phyloP scores from a whole-genome alignment of 2,329 filamentous ascomycete species.

The Ophiostoma triangulosporum region DNA sequence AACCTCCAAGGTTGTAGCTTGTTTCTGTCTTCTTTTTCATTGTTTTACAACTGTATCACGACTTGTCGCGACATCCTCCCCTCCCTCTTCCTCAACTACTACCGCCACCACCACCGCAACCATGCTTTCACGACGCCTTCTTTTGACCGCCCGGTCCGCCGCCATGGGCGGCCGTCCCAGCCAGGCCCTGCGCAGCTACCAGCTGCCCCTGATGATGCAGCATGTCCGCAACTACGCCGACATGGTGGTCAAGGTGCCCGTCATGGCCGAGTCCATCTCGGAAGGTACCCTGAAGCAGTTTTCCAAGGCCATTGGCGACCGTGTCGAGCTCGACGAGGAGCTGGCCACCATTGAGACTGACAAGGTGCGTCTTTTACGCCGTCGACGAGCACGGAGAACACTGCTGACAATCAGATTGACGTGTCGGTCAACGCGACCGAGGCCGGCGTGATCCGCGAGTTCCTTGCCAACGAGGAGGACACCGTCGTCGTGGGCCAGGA shows the following conservation, averaged over 20 bases:
- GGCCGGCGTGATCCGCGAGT: slow-evolving; percentile 80
- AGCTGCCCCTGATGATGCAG: slow-evolving; percentile 37
- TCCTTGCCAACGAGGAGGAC: slow-evolving; percentile 85
- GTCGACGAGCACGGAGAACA: no score
- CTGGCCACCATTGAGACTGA: slow-evolving; percentile 98
- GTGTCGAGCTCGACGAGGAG: slow-evolving; percentile 90
- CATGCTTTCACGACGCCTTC: slow-evolving; percentile 29
- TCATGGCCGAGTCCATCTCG: slow-evolving; percentile 98
- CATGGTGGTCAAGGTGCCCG: slow-evolving; percentile 78
- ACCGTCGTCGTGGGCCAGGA: slow-evolving; percentile 92
- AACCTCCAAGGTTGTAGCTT: neutral
- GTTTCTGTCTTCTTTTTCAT: neutral
- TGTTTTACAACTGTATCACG: no score
- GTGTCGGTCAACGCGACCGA: slow-evolving; percentile 91
- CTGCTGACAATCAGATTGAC: slow-evolving; percentile 54
- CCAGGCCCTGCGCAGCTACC: slow-evolving; percentile 30
- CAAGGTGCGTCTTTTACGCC: slow-evolving; percentile 49
- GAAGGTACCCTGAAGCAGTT: slow-evolving; percentile 96
- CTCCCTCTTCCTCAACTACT: neutral
- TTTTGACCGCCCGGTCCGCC: slow-evolving; percentile 17
- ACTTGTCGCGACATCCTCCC: no score
- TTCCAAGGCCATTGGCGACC: slow-evolving; percentile 83
- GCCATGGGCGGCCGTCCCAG: slow-evolving; percentile 23
- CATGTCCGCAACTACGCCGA: slow-evolving; percentile 59
- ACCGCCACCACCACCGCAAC: slow-evolving; percentile 10